Evolutionary conservation across 768 basidiomycete genomes (phyloP).

Genomic region (Cubamyces lactineus): DNA sequence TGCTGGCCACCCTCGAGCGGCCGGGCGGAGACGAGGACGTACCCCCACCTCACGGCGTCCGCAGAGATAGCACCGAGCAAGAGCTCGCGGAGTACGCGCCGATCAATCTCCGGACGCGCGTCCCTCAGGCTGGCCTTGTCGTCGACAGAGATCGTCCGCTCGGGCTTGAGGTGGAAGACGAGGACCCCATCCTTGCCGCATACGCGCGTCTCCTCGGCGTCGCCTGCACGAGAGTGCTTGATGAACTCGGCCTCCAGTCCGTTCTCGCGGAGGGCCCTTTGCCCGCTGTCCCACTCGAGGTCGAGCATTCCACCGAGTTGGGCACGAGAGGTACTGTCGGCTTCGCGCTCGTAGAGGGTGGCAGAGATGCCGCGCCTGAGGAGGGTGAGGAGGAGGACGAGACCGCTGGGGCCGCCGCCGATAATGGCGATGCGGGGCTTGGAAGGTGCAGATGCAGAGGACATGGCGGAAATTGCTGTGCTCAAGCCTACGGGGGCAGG

Average conservation of each 20-base stretch:
- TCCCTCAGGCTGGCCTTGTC: not conserved
- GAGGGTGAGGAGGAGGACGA: slow-evolving; percentile 6
- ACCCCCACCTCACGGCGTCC: slow-evolving; percentile 45
- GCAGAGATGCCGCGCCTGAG: not conserved
- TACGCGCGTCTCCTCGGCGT: not conserved
- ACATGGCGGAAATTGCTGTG: no score
- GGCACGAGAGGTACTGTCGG: not conserved
- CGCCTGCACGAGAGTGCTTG: no score
- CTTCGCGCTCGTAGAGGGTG: slow-evolving; percentile 3
- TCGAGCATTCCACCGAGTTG: slow-evolving; percentile 5
- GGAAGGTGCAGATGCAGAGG: no score
- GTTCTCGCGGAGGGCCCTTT: slow-evolving; percentile 2
- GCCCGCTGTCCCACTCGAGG: slow-evolving; percentile 7
- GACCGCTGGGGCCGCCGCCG: slow-evolving; percentile 1
- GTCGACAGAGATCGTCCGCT: not conserved
- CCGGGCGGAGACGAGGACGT: slow-evolving; percentile 38
- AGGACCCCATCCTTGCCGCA: slow-evolving; percentile 1
- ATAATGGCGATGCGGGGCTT: not conserved
- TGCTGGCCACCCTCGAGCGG: slow-evolving; percentile 32
- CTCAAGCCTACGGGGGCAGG: no score
- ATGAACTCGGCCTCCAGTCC: not conserved
- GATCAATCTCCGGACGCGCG: slow-evolving; percentile 10
- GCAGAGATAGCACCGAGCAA: slow-evolving; percentile 25
- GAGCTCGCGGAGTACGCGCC: slow-evolving; percentile 7
- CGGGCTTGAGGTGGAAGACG: not conserved